A percentile compares a stretch with the other conserved stretches of the same genome.
Evolutionary conservation across 495 filamentous ascomycete species (phyloP).

Genomic region (Neohortaea acidophila): DNA sequence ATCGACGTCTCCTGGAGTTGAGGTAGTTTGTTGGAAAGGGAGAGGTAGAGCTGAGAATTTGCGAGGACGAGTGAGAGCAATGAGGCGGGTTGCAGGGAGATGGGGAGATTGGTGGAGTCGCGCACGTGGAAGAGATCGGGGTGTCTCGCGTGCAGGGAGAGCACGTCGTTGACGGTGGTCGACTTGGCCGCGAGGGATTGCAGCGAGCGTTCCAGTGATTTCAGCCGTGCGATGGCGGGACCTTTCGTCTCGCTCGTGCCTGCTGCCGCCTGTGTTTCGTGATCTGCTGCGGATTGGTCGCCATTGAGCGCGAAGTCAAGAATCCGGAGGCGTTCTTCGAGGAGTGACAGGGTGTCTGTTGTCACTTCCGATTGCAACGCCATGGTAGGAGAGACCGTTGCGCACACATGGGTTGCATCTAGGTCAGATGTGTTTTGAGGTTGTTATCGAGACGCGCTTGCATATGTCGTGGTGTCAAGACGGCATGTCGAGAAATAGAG

Average conservation of each 20-base stretch:
- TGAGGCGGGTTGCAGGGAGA: constrained; percentile 21
- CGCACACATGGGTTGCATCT: no score
- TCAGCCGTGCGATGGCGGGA: constrained; percentile 33
- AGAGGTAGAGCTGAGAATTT: constrained; percentile 58
- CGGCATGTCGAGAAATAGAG: no score
- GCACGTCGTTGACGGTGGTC: constrained; percentile 18
- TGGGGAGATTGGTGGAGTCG: constrained; percentile 2
- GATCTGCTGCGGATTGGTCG: constrained; percentile 20
- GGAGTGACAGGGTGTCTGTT: constrained; percentile 52
- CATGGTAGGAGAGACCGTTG: no score
- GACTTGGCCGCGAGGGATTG: constrained; percentile 19
- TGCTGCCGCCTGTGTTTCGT: constrained; percentile 1
- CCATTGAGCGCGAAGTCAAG: constrained; percentile 64
- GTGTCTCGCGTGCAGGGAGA: constrained; percentile 36
- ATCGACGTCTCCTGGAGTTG: constrained; percentile 38
- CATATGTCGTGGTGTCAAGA: no score
- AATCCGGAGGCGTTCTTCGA: constrained; percentile 59
- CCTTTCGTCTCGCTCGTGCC: not conserved
- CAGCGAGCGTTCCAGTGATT: constrained; percentile 40
- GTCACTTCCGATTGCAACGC: constrained; percentile 27
- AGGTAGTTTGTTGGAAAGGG: constrained; percentile 68
- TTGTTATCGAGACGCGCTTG: no score
- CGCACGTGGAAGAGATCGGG: constrained; percentile 40
- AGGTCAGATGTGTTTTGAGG: no score
- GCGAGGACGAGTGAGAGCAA: constrained; percentile 57